phyloP scores from a whole-genome alignment of 805 yeast species.

The Metschnikowia matae region DNA sequence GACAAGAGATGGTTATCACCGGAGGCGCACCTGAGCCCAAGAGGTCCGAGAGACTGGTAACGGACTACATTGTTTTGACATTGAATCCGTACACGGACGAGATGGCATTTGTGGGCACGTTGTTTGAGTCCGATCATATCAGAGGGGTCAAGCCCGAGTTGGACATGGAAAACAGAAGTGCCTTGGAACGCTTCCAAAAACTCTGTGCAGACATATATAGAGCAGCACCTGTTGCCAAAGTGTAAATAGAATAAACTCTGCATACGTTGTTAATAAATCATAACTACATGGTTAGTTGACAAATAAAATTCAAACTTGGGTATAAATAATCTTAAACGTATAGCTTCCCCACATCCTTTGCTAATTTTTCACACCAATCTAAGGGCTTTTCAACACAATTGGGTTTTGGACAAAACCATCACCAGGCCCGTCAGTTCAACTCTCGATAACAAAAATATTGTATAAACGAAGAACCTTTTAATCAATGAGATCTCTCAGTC shows the following conservation, averaged over 20 bases:
- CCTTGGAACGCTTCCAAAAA: conserved; percentile 23
- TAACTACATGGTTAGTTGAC: no score
- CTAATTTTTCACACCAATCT: not conserved
- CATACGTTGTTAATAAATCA: no score
- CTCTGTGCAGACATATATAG: conserved; percentile 40
- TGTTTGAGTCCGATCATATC: conserved; percentile 35
- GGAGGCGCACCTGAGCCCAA: conserved; percentile 19
- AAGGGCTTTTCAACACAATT: not conserved
- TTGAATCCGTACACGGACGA: conserved; percentile 38
- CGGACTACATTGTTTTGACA: conserved; percentile 37
- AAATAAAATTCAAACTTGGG: not conserved
- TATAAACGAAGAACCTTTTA: no score
- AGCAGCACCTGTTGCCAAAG: conserved; percentile 25
- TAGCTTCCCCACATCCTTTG: not conserved
- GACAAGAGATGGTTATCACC: conserved; percentile 32
- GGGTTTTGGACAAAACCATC: not conserved
- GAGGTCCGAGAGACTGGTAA: conserved; percentile 26
- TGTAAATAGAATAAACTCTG: conserved; percentile 11
- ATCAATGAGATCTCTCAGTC: conserved; percentile 15
- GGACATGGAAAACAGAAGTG: conserved; percentile 16
- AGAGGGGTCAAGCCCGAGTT: conserved; percentile 38
- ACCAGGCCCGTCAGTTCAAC: not conserved
- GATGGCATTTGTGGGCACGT: conserved; percentile 36
- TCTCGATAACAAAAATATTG: no score
- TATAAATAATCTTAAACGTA: not conserved